A percentile compares a stretch with the other conserved stretches of the same genome.
phyloP scores from a whole-genome alignment of 176 grass and related monocot species.

The Thalia dealbata region DNA sequence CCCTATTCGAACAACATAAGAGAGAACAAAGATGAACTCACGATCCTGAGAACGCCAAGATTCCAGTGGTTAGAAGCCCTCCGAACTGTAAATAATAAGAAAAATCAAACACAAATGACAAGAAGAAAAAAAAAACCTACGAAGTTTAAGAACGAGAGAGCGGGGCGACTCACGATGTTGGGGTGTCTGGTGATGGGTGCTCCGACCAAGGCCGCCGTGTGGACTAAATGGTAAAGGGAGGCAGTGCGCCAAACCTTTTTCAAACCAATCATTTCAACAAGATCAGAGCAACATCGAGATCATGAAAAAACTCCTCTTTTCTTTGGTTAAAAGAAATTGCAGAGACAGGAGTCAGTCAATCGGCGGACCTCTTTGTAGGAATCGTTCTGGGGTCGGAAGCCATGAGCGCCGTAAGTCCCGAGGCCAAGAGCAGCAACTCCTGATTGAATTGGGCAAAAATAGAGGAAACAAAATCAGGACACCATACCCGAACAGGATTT shows the following conservation, averaged over 20 bases:
- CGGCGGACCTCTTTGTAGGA: constrained; percentile 66
- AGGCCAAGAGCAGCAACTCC: constrained; percentile 79
- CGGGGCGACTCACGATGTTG: constrained; percentile 40
- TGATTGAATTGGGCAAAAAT: constrained; percentile 17
- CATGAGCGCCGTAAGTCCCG: constrained; percentile 72
- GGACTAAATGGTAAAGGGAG: constrained; percentile 87
- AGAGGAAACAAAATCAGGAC: neutral
- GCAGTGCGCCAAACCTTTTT: constrained; percentile 84
- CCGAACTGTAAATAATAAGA: constrained; percentile 54
- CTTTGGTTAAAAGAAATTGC: neutral
- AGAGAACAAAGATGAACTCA: constrained; percentile 36
- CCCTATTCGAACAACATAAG: too few relatives aligned
- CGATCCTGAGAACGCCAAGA: constrained; percentile 90
- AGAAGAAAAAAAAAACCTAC: neutral
- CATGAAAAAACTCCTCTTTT: neutral
- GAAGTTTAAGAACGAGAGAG: neutral
- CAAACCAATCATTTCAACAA: constrained; percentile 1
- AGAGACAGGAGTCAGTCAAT: neutral
- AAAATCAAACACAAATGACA: neutral
- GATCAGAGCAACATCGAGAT: neutral
- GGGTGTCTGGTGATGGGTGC: constrained; percentile 64
- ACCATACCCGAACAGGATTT: neutral
- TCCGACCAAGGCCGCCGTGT: constrained; percentile 78
- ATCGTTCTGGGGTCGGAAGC: constrained; percentile 59
- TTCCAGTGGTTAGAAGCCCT: constrained; percentile 69